Conservation (phyloP, 2,329 filamentous ascomycete genomes). For the Arthrobotrys entomopaga region DNA sequence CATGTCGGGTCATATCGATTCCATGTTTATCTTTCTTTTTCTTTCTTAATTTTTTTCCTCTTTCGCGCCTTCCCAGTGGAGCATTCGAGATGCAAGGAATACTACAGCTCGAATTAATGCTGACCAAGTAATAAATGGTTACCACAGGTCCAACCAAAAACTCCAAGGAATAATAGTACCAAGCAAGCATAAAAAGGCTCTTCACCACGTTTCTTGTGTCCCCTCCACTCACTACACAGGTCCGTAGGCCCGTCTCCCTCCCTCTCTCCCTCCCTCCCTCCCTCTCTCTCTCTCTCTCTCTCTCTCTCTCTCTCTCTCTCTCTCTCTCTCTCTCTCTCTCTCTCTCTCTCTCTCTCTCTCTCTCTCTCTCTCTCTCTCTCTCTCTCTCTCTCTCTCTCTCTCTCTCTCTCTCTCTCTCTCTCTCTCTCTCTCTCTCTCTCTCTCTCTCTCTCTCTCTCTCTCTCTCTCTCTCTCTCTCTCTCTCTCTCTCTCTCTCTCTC, state of each 20-base stretch:
- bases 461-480: too few relatives aligned
- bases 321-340: too few relatives aligned
- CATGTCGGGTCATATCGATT: conserved; percentile 22
- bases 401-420: too few relatives aligned
- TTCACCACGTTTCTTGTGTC: conserved; percentile 7
- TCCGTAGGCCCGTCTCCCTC: not conserved
- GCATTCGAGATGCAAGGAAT: conserved; percentile 15
- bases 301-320: too few relatives aligned
- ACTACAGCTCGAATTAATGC: conserved; percentile 11
- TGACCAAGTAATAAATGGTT: conserved; percentile 24
- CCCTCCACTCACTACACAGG: conserved; percentile 7
- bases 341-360: too few relatives aligned
- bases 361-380: too few relatives aligned
- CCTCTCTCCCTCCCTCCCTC: too few relatives aligned
- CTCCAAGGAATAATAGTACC: conserved; percentile 23
- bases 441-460: too few relatives aligned
- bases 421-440: too few relatives aligned
- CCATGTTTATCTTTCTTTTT: conserved; percentile 11
- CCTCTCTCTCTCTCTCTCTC: too few relatives aligned
- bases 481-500: too few relatives aligned
- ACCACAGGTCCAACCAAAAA: conserved; percentile 27
- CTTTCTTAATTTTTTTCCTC: conserved; percentile 36
- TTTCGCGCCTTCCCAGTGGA: conserved; percentile 33
- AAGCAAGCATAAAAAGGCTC: conserved; percentile 4
- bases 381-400: too few relatives aligned